Base-by-base conservation (phyloP, 2,329 filamentous ascomycete genomes). In the Diaporthe vaccinii region DNA sequence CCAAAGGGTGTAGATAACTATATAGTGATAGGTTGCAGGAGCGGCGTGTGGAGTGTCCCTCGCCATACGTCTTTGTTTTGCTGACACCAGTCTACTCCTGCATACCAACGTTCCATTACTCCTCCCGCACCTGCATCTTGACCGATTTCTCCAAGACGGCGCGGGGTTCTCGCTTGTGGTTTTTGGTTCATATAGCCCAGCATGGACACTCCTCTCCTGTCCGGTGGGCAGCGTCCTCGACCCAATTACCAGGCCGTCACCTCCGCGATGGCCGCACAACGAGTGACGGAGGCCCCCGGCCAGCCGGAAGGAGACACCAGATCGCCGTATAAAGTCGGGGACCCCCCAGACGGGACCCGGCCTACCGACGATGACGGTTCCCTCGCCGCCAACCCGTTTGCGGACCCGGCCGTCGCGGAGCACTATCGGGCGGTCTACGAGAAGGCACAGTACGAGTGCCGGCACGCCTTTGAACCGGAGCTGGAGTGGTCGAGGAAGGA, bases 381-480 rank as follows among this genome's bases (percentile, higher is more conserved):
- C 15, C 49, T 70, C 17, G 31, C 53, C 12, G 77, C 78, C 22
- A 83, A 84, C 59, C 82, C 82, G 4, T 84, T 84, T 70, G 25
- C 74, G 8, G 80, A 84, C 65, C 79, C 80, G 0, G 77, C 77
- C 6, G 78, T 79, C 0, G 83, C 83, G 2, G 78, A 78, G 3
- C 80, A 82, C 65, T 85, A 83, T 82, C 78, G 78, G n/a, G 41
- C 78, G 1, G 79, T 82, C 28, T 85, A 85, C 75, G 82, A 85
- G 2, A 77, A 80, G 4, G 80, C 82, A 8, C 74, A 79, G 17
- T 91, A 91, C 77, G 89, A 91, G 78, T 89, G 89, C 17, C 82
- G 85, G 8, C 88, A 91, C 81, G 84, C 87, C 57, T 91, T 89
- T 79, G 89, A 91, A 76, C 87, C 89, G 0, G 80, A 84, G 1